Evolutionary conservation across 2,329 filamentous ascomycete species (phyloP), one percentile per base, ranked within the genome.

Genomic region (Colletotrichum acutatum): DNA sequence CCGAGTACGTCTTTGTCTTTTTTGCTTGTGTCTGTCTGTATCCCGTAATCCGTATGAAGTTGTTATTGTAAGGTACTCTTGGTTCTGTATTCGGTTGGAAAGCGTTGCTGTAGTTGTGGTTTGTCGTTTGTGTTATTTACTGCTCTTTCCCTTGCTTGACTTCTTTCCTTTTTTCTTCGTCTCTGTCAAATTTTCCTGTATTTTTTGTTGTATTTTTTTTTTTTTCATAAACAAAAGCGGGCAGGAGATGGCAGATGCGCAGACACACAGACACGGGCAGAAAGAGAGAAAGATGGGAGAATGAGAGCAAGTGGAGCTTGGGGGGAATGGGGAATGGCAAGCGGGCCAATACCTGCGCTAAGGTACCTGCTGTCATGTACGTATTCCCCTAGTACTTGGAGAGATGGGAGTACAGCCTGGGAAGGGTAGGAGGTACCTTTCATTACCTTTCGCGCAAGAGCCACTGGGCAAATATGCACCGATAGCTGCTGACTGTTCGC

Each of bases 261-360:
- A 52, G 49, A 9, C 9, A 28, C 5, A 37, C 28, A 53, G 46
- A 49, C n/a, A n/a, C n/a, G n/a, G n/a, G n/a, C n/a, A n/a, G n/a
- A 24, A 46, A 32, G 14, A n/a, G 52, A 26, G 52, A 16, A n/a
- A 49, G 42, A 49, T 22, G 19, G 42, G 19, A 49, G 42, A 49
- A 49, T 49, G 42, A 49, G 42, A 22, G 16, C 6, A 49, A 11
- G 42, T 49, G 42, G 42, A 22, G 42, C 19, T n/a, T 49, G n/a
- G 42, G 42, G 42, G 42, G 42, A 49, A 49, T 22, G 42, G 42
- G 42, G 42, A 49, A 49, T 49, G 42, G 52, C n/a, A 22, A 34
- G 53, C 61, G 53, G 49, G 61, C 61, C 61, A 63, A 63, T 63
- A 32, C 61, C 11, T 63, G 46, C 46, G 61, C 30, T 24, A 54